These are phyloP conservation scores for Trametes hirsuta DNA, from an alignment of 1,284 basidiomycete genomes.

Conservation along the genomic window DNA sequence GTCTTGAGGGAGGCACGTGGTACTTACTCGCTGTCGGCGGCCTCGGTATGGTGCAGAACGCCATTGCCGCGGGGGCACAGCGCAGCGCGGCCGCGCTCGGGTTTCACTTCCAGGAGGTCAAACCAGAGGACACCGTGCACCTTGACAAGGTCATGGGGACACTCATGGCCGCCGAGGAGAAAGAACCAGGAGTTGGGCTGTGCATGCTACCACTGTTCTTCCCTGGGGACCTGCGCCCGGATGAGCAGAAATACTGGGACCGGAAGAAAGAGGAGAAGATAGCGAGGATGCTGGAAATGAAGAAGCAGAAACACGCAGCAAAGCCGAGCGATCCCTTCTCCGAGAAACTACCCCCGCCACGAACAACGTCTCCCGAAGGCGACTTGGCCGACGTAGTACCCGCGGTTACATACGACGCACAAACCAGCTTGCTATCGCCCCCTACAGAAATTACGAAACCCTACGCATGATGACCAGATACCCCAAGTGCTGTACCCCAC, in stretches of 20 bases:
- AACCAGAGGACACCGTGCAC: conserved; percentile 8
- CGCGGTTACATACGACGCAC: background rate
- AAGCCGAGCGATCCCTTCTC: background rate
- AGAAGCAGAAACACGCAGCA: background rate
- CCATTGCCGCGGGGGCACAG: conserved; percentile 24
- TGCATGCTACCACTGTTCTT: conserved; percentile 26
- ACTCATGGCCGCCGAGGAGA: conserved; percentile 24
- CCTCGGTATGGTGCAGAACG: conserved; percentile 31
- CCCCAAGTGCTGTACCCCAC: too few species aligned
- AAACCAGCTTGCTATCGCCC: background rate
- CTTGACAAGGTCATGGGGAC: conserved; percentile 26
- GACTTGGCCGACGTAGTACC: background rate
- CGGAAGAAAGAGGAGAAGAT: conserved; percentile 3
- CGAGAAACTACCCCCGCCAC: background rate
- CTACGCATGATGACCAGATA: too few species aligned
- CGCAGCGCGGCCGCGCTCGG: conserved; percentile 24
- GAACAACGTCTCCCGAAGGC: background rate
- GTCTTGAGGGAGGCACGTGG: conserved; percentile 25
- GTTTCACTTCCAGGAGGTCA: conserved; percentile 20
- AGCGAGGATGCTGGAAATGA: background rate
- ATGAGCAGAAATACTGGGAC: conserved; percentile 23
- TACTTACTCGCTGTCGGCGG: conserved; percentile 27
- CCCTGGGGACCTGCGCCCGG: conserved; percentile 23
- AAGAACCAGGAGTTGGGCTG: conserved; percentile 22
- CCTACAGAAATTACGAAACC: too few species aligned